Evolutionary conservation across 768 basidiomycete genomes (phyloP), one percentile per base, ranked within the genome.

Genomic region (Mycena albidolilacea): DNA sequence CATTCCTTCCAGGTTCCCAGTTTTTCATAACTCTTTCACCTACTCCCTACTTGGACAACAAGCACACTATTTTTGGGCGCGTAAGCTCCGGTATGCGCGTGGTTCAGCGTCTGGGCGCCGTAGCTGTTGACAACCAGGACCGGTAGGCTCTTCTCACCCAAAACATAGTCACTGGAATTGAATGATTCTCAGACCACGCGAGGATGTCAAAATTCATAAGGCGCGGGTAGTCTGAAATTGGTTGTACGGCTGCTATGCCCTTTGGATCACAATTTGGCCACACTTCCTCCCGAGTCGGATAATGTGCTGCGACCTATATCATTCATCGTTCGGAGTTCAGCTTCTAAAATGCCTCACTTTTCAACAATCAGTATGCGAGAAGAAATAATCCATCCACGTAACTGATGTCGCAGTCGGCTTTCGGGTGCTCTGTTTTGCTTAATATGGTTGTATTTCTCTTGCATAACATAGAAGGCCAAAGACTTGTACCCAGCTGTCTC

Each of bases 1-100:
- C 79, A 79, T 17, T 72, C 78, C 79, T 80, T 61, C 23, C 64
- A 95, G 97, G 97, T 23, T 97, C 96, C 19, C 97, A 98, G 81
- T 98, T 98, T 85, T 98, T 98, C 83, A 88, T 98, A 76, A 93
- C 94, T 0, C 88, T 96, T 30, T 88, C 88, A 2, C 95, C 94
- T 37, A 96, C 95, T 35, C 95, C 95, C 1, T 96, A 87, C 80
- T 85, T 96, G 48, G 95, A 96, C 77, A 91, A 88, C 78, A 95
- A 95, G 77, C 94, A 96, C 80, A 95, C 94, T 8, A 95, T 95
- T 75, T 96, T 96, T 79, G 98, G 98, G 0, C 91, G 98, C 8
- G 96, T 99, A 8, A 91, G 89, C 78, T 87, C 90, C 21, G 98
- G 97, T 0, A 98, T 99, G 93, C 88, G 94, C 44, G 97, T 98